Conservation (phyloP, 2,329 filamentous ascomycete genomes). For the Monilinia polystroma region DNA sequence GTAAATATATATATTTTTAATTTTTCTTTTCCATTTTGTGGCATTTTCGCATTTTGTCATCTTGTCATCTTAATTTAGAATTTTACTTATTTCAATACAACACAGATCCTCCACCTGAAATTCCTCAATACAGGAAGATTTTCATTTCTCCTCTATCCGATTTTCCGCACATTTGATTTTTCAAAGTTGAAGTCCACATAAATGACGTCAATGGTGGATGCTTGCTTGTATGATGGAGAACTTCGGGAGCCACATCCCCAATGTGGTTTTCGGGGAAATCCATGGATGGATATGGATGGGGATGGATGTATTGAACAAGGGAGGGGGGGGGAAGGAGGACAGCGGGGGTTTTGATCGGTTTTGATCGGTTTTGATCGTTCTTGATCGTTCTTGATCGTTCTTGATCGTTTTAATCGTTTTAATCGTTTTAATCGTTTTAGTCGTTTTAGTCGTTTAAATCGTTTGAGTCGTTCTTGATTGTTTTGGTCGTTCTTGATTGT, state of each 20-base stretch:
- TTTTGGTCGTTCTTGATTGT: too few species aligned
- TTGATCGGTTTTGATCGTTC: too few species aligned
- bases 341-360: too few species aligned
- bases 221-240: slow-evolving; percentile 8
- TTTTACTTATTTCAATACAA: neutral
- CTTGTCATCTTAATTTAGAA: neutral
- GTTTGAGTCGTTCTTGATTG: too few species aligned
- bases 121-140: neutral
- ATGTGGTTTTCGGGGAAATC: neutral
- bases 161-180: neutral
- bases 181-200: neutral
- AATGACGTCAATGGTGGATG: neutral
- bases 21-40: neutral
- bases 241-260: neutral
- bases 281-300: neutral
- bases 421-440: too few species aligned
- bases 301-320: too few species aligned
- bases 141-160: neutral
- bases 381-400: too few species aligned
- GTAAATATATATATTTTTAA: too few species aligned
- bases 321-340: too few species aligned
- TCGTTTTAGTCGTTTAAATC: too few species aligned
- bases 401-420: too few species aligned
- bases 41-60: too few species aligned
- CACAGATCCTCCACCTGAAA: neutral